Evolutionary conservation across 2,329 filamentous ascomycete genomes (phyloP).

Genomic region (Biscogniauxia sp.): DNA sequence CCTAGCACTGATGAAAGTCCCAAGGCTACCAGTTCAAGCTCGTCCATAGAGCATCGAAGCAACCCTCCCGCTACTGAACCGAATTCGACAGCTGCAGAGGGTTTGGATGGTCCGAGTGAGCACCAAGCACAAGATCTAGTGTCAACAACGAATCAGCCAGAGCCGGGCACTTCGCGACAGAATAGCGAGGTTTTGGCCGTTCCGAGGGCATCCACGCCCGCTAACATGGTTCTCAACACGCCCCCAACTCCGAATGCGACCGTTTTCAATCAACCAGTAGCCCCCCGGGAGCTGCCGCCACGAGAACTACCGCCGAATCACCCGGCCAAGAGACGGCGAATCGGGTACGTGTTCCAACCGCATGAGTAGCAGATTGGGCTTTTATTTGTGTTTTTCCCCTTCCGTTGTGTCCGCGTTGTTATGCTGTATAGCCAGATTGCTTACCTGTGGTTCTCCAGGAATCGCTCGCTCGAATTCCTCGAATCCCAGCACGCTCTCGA

Average conservation of each 20-base stretch:
- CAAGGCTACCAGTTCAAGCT: conserved; percentile 22
- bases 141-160: conserved; percentile 7
- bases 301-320: conserved; percentile 5
- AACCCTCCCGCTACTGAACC: conserved; percentile 22
- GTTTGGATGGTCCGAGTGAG: conserved; percentile 6
- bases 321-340: conserved; percentile 28
- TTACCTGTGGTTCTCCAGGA: conserved; percentile 14
- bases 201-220: conserved; percentile 9
- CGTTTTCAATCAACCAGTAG: conserved; percentile 1
- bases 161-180: conserved; percentile 12
- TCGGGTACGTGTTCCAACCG: conserved; percentile 21
- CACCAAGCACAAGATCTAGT: conserved; percentile 8
- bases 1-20: conserved; percentile 36
- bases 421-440: background rate
- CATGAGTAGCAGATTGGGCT: background rate
- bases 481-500: conserved; percentile 10
- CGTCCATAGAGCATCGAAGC: conserved; percentile 29
- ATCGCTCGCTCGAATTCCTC: conserved; percentile 18
- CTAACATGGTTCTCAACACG: conserved; percentile 24
- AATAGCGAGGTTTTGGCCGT: conserved; percentile 10
- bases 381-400: background rate
- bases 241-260: conserved; percentile 23
- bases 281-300: conserved; percentile 6
- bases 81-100: conserved; percentile 25
- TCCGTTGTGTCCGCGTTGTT: background rate